Evolutionary conservation across 108 stramenopile species (phyloP), one percentile per base, ranked within the genome.

Genomic region (Stephanodiscus triporus): DNA sequence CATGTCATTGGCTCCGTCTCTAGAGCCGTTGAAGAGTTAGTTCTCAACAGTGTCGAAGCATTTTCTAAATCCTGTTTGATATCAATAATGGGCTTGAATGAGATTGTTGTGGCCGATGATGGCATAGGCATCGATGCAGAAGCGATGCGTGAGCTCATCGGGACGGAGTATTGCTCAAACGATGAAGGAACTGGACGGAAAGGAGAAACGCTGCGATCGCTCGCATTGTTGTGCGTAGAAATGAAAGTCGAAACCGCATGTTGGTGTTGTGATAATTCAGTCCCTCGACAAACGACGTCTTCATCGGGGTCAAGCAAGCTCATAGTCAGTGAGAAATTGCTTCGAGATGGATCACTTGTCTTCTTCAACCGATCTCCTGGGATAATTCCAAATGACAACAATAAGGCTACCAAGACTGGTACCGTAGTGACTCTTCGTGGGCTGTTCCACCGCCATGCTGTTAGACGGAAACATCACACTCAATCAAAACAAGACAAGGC

Each of bases 121-220:
- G 67, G 67, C 9, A 9, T 55, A 13, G 80, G 80, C 16, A 81
- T 81, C 29, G 80, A 81, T 45, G n/a, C 59, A 2, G 67, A 55
- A 19, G 53, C 80, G 20, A 71, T 72, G 58, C 60, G 80, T 0
- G 37, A 16, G 27, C 66, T 65, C 22, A 66, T 81, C 22, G 80
- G 80, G 14, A 81, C 80, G 13, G 70, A 77, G 17, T 60, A 65
- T 47, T 81, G 80, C 40, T 72, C 75, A 16, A 69, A 69, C 27
- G 24, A 66, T 29, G 24, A 20, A 43, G 34, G 53, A 9, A 61
- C 9, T 40, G 34, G 61, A 53, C 10, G 36, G 36, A 48, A 58
- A 58, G 80, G 80, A 4, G 80, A 81, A 36, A 38, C 73, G 0
- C 55, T 81, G 5, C 34, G 58, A 38, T 70, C 76, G 2, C 43